Evolutionary conservation across 2,329 filamentous ascomycete species (phyloP), one percentile per base, ranked within the genome.

Genomic region (Trichoderma breve): DNA sequence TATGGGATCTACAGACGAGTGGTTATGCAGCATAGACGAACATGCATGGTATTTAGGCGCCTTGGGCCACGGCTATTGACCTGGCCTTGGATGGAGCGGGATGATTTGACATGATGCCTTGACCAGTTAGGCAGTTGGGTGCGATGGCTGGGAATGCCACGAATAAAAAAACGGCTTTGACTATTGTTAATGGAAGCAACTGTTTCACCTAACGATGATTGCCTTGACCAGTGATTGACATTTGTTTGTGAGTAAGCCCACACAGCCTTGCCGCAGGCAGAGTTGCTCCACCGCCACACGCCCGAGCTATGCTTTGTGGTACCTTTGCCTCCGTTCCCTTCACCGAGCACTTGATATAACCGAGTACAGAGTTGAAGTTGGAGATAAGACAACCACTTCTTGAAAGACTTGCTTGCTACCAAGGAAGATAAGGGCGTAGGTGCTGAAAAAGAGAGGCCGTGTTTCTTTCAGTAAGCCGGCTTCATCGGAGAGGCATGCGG

Each of bases 101-200:
- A 68, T 66, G 70, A 63, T 72, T 72, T 72, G 67, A 39, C 55
- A 73, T 69, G 69, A 73, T 69, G 69, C 67, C 69, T 73, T 64
- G 53, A 73, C 64, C 72, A 74, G 62, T 63, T 69, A 66, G 71
- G 62, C 71, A 73, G 72, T 73, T 73, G 71, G 72, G 72, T 36
- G 60, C 21, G 57, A 68, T 69, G 62, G 36, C 26, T 58, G 63
- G 58, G 34, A 34, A 53, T 65, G 68, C 55, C 60, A 65, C 32
- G 64, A 72, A 66, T 71, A 53, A 57, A 71, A 57, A 53, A 66
- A 62, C n/a, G 60, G 55, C 47, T 63, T 93, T 90, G 91, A 87
- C 87, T 1, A 51, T 62, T 61, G 57, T 34, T 62, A 62, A 62
- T 62, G 58, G 58, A 62, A 62, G 58, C 58, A 62, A 61, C 21